These are phyloP conservation scores for Forsythia viridissima DNA, from an alignment of 257 asterid genomes.

Conservation along the genomic window DNA sequence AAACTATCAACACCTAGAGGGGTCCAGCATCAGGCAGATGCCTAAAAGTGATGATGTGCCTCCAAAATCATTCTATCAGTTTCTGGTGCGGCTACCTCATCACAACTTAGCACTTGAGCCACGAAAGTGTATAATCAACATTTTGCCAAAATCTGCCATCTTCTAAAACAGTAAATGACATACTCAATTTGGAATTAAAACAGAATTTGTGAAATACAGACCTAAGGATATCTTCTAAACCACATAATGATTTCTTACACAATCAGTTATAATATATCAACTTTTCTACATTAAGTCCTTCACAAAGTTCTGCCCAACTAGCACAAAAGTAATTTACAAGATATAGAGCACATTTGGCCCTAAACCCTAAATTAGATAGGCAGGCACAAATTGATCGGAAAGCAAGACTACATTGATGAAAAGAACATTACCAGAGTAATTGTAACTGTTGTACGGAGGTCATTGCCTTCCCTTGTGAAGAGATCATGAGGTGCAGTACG, in stretches of 20 bases:
- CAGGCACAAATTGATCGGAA: background rate
- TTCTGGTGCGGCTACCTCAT: background rate
- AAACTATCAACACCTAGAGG: background rate
- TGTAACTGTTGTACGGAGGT: constrained; percentile 76
- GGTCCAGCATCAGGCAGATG: background rate
- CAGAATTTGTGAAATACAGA: no score
- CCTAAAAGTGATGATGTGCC: background rate
- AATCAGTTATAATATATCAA: background rate
- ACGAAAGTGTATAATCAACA: background rate
- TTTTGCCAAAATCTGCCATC: background rate
- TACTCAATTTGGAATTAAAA: background rate
- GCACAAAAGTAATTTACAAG: background rate
- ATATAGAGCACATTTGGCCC: background rate
- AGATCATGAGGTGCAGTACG: constrained; percentile 87
- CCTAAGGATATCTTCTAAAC: background rate
- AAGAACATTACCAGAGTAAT: constrained; percentile 68
- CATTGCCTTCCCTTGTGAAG: constrained; percentile 88
- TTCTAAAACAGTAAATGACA: background rate
- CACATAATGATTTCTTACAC: background rate
- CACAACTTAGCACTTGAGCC: background rate
- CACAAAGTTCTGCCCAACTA: background rate
- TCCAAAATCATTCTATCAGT: background rate
- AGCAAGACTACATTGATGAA: background rate
- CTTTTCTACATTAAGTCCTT: no score
- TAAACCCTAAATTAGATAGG: background rate